A percentile compares a stretch with the other conserved stretches of the same genome.
phyloP scores from a whole-genome alignment of 2,329 filamentous ascomycete species.

The Rhinocladiella mackenziei region DNA sequence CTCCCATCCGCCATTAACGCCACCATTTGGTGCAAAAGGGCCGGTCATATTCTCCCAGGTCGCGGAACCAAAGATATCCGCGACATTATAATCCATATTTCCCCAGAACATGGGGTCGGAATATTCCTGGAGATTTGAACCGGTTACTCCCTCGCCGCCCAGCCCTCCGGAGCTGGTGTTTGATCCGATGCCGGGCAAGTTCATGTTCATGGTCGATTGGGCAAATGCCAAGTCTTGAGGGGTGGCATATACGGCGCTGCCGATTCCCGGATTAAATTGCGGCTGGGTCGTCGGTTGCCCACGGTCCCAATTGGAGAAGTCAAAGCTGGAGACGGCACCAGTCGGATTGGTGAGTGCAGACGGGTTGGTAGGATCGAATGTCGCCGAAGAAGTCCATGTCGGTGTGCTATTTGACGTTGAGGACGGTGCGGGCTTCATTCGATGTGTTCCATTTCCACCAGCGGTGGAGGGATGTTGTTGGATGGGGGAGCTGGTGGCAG shows the following conservation, averaged over 20 bases:
- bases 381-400: conserved; percentile 17
- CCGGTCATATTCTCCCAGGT: conserved; percentile 31
- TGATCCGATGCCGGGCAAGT: background rate
- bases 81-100: conserved; percentile 29
- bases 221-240: conserved; percentile 27
- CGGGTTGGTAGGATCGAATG: conserved; percentile 18
- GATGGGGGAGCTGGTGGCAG: conserved; percentile 14
- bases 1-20: conserved; percentile 20
- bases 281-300: conserved; percentile 24
- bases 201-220: conserved; percentile 27
- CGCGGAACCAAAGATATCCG: conserved; percentile 29
- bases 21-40: conserved; percentile 21
- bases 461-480: conserved; percentile 15
- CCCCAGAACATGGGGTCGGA: conserved; percentile 29
- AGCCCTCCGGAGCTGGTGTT: background rate
- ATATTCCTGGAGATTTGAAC: conserved; percentile 21
- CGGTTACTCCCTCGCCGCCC: background rate
- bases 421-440: conserved; percentile 9
- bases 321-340: conserved; percentile 10
- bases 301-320: conserved; percentile 25
- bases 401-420: conserved; percentile 17
- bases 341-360: conserved; percentile 15
- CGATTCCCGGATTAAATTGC: conserved; percentile 17
- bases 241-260: conserved; percentile 25
- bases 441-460: background rate